Evolutionary conservation across 1,284 basidiomycete species (phyloP).

Genomic region (Melampsora americana): DNA sequence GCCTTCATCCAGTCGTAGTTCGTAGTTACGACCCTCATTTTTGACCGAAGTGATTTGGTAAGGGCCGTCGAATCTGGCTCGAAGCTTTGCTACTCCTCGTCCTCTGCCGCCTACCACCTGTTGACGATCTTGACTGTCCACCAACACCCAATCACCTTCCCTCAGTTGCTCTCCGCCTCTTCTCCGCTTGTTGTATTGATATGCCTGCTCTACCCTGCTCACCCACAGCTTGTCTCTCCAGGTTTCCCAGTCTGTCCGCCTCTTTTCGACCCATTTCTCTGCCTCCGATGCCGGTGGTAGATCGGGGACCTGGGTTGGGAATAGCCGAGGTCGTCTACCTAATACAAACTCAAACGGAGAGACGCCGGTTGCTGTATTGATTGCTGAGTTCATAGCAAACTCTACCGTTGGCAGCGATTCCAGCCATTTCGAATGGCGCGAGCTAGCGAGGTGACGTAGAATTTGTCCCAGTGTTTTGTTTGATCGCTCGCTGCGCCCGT

Average conservation of each 20-base stretch:
- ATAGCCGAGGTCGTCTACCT: slow-evolving; percentile 41
- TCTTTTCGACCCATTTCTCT: neutral
- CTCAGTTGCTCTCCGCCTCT: too few species aligned
- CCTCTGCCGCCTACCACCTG: too few species aligned
- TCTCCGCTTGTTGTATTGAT: neutral
- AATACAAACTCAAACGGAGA: slow-evolving; percentile 45
- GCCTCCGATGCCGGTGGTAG: neutral
- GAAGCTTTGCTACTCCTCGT: neutral
- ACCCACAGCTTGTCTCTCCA: neutral
- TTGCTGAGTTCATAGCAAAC: slow-evolving; percentile 46
- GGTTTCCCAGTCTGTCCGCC: neutral
- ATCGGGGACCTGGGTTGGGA: slow-evolving; percentile 43
- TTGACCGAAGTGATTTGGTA: neutral
- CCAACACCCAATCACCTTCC: neutral
- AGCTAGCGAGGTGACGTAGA: slow-evolving; percentile 45
- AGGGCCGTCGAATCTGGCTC: slow-evolving; percentile 2
- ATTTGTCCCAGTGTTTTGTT: slow-evolving; percentile 53
- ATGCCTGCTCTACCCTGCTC: neutral
- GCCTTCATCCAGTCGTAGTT: neutral
- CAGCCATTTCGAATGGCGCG: slow-evolving; percentile 48
- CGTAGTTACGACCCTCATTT: neutral
- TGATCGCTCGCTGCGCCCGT: slow-evolving; percentile 46
- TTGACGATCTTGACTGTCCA: slow-evolving; percentile 2
- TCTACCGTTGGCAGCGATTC: slow-evolving; percentile 24
- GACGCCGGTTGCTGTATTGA: slow-evolving; percentile 45